phyloP scores from a whole-genome alignment of 257 asterid genomes.

The Capsicum pubescens region DNA sequence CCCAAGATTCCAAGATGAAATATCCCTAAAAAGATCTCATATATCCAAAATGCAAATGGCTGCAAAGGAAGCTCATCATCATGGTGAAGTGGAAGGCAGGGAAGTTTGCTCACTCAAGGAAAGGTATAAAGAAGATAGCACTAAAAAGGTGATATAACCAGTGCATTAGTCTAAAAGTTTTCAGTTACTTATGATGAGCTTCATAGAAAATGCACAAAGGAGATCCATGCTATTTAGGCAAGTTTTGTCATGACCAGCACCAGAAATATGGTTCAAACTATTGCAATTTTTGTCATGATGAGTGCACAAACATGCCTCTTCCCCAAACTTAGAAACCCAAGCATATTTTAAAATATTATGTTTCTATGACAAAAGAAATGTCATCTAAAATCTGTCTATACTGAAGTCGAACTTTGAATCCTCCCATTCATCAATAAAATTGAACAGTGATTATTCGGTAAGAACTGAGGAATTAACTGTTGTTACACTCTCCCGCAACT shows the following conservation, averaged over 20 bases:
- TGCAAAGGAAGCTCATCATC: conserved; percentile 21
- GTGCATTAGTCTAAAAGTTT: background rate
- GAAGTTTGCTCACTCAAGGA: background rate
- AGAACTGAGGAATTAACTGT: background rate
- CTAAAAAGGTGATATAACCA: conserved; percentile 6
- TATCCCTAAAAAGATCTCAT: background rate
- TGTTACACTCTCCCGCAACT: background rate
- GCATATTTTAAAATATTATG: background rate
- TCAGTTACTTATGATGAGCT: background rate
- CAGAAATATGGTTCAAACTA: background rate
- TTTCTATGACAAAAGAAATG: background rate
- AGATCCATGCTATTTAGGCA: background rate
- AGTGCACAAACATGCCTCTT: background rate
- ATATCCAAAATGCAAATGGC: conserved; percentile 20
- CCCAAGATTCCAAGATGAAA: background rate
- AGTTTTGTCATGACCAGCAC: conserved; percentile 1
- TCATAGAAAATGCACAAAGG: background rate
- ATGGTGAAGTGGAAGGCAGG: conserved; percentile 7
- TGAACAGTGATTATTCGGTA: background rate
- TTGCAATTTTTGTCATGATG: conserved; percentile 8
- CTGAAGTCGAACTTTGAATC: background rate
- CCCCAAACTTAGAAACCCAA: background rate
- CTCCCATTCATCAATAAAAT: background rate
- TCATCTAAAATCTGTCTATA: background rate
- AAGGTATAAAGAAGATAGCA: background rate